These are phyloP conservation scores for Starmerella riodocensis DNA, from an alignment of 805 yeast species.

Conservation along the genomic window DNA sequence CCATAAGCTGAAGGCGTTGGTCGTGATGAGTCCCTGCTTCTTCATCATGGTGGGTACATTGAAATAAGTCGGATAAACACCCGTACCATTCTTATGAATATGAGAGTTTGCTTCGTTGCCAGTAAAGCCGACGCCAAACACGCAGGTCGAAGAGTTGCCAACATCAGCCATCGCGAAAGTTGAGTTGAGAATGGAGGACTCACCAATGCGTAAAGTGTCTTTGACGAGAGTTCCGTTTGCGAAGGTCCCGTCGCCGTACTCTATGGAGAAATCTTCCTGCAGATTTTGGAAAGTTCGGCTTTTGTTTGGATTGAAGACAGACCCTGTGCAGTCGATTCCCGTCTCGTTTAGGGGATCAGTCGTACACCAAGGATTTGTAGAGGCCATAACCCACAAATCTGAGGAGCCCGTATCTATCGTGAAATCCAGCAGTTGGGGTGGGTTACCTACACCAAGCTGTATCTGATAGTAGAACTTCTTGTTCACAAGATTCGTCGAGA, in stretches of 20 bases:
- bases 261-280: constrained; percentile 19
- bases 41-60: constrained; percentile 54
- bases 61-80: constrained; percentile 31
- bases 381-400: constrained; percentile 46
- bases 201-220: constrained; percentile 44
- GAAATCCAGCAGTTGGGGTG: constrained; percentile 38
- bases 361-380: constrained; percentile 14
- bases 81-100: constrained; percentile 13
- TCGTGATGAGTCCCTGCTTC: constrained; percentile 32
- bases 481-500: constrained; percentile 6
- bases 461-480: constrained; percentile 20
- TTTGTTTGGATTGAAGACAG: constrained; percentile 23
- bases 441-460: constrained; percentile 36
- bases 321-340: constrained; percentile 18
- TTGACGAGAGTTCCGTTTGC: constrained; percentile 36
- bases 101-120: constrained; percentile 25
- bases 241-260: constrained; percentile 34
- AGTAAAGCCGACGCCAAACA: constrained; percentile 30
- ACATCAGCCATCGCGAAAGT: constrained; percentile 64
- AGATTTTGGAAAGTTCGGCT: constrained; percentile 22
- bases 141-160: constrained; percentile 50
- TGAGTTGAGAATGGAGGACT: constrained; percentile 35
- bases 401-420: constrained; percentile 62
- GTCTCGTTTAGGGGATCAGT: constrained; percentile 13
- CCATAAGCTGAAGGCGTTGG: constrained; percentile 37